These are phyloP conservation scores for Penicillium olsonii DNA, from an alignment of 2,329 filamentous ascomycete species.

Conservation along the genomic window DNA sequence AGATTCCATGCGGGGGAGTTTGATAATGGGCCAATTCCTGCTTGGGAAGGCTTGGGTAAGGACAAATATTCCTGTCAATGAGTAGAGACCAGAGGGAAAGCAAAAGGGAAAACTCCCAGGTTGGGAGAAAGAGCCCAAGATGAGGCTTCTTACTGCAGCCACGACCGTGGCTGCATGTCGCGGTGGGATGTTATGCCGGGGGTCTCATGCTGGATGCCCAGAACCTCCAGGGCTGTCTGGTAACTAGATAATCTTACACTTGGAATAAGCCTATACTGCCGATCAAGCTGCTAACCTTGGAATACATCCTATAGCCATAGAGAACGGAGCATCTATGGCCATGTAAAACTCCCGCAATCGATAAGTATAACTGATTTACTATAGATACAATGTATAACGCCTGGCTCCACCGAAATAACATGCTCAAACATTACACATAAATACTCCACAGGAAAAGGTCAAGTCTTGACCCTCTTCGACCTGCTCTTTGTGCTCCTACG, in stretches of 20 bases:
- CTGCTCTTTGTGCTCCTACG: slow-evolving; percentile 40
- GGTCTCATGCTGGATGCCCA: too few relatives aligned
- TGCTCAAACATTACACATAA: slow-evolving; percentile 8
- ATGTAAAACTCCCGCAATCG: background rate
- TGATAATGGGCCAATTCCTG: background rate
- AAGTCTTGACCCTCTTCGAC: slow-evolving; percentile 28
- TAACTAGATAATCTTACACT: background rate
- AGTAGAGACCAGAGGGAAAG: background rate
- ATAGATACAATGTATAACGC: slow-evolving; percentile 9
- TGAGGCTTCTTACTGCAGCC: slow-evolving; percentile 10
- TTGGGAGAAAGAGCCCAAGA: slow-evolving; percentile 6
- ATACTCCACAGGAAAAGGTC: background rate
- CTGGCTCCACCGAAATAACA: slow-evolving; percentile 1
- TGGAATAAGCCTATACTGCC: background rate
- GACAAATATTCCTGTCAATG: background rate
- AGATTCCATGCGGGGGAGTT: background rate
- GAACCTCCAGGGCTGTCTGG: too few relatives aligned
- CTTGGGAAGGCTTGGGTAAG: too few relatives aligned
- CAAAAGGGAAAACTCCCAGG: background rate
- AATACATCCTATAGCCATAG: too few relatives aligned
- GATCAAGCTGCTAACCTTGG: background rate
- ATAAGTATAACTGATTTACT: background rate
- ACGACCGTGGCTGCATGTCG: slow-evolving; percentile 1
- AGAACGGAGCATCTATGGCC: too few relatives aligned
- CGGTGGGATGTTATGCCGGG: background rate